Base-by-base conservation (phyloP, 2,329 filamentous ascomycete species). In the Ophiostoma sp. region DNA sequence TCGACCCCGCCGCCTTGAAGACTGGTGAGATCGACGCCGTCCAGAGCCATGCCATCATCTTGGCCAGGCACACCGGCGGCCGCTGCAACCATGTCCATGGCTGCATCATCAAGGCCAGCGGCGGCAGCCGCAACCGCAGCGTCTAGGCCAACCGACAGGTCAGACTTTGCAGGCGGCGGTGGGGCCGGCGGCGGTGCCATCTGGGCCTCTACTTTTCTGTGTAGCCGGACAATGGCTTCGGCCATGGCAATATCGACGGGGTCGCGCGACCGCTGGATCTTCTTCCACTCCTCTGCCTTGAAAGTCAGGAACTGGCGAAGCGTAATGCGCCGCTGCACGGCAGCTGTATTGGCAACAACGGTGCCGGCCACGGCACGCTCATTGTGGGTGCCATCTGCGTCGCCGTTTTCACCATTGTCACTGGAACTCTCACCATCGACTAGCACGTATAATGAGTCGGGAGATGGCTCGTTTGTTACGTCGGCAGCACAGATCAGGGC, bases 401-500 rank as follows among this genome's bases (percentile, higher is more conserved):
- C 66, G 7, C 18, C 49, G 47, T 41, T 41, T 12, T 18, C 63
- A 18, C 12, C 45, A 27, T 36, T 36, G 14, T 58, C 44, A n/a
- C 12, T 55, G 18, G 27, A 27, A 27, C 6, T 16, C 11, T 65
- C 52, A 6, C 60, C 12, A 8, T 64, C 45, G 44, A 47, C 66
- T 7, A 67, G 18, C 7, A 67, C 67, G 18, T 45, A 67, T 16
- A 76, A 68, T 16, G 76, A 73, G 7, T 74, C 70, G 0, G 77
- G 75, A 5, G 77, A 77, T 5, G 75, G 75, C 66, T 80, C 77
- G 72, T 81, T 78, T 74, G 69, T 81, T 77, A 72, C 80, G 72
- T 88, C 83, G 0, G 89, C 89, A 0, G 89, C 86, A 74, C 89
- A 91, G 9, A 93, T 81, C 7, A 93, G 79, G 0, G 88, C 85